Percentiles rank a stretch among this genome's conserved stretches.
Conservation (phyloP, 2,329 filamentous ascomycete genomes). For the Colletotrichum siamense region DNA sequence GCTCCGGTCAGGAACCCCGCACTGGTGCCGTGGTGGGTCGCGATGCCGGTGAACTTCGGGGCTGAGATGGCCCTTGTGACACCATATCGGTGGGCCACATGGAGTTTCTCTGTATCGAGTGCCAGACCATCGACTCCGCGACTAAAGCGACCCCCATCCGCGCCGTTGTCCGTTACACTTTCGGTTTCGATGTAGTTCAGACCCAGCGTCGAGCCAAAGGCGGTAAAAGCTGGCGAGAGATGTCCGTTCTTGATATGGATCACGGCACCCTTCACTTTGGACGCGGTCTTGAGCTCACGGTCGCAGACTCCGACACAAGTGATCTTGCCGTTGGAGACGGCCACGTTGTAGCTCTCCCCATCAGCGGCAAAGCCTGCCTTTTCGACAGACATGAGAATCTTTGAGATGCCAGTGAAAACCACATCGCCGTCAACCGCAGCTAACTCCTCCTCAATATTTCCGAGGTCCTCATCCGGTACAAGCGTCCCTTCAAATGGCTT, state of each 20-base stretch:
- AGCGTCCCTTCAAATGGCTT: constrained; percentile 51
- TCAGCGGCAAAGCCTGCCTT: constrained; percentile 22
- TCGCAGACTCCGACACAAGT: constrained; percentile 61
- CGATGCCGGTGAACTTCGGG: constrained; percentile 47
- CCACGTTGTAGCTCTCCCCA: constrained; percentile 50
- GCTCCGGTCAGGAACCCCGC: constrained; percentile 62
- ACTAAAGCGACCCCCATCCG: constrained; percentile 53
- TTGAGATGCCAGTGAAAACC: constrained; percentile 62
- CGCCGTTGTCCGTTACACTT: constrained; percentile 56
- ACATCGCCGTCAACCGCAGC: constrained; percentile 38
- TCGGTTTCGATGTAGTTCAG: constrained; percentile 69
- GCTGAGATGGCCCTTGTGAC: constrained; percentile 65
- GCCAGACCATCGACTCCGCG: constrained; percentile 63
- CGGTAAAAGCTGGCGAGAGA: constrained; percentile 63
- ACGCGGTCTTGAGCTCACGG: constrained; percentile 44
- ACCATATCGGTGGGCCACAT: constrained; percentile 57
- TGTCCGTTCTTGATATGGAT: constrained; percentile 63
- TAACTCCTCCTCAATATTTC: constrained; percentile 45
- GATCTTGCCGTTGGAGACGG: constrained; percentile 59
- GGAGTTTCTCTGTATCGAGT: constrained; percentile 62
- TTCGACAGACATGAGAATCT: constrained; percentile 52
- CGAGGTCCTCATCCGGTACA: constrained; percentile 43
- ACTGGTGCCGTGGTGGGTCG: constrained; percentile 60
- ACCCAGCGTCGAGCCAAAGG: constrained; percentile 65
- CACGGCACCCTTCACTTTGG: constrained; percentile 33